Conservation (phyloP, 345 rosid genomes). For the Pistacia vera region DNA sequence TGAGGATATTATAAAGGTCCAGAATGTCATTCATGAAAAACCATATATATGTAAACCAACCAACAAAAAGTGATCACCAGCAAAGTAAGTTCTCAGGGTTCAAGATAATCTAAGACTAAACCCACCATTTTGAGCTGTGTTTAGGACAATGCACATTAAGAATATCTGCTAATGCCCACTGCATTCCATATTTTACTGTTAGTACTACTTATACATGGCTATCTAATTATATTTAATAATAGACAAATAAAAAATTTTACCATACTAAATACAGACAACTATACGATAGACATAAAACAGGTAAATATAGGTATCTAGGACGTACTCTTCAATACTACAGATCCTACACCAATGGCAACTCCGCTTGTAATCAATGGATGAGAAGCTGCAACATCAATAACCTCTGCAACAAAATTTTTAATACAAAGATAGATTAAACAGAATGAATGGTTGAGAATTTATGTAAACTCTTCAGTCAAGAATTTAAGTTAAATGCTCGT, state of each 20-base stretch:
- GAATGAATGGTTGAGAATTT: no score
- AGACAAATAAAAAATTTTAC: neutral
- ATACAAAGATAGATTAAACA: no score
- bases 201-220: neutral
- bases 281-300: no score
- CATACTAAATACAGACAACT: no score
- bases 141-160: neutral
- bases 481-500: no score
- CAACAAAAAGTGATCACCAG: neutral
- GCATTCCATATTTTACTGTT: neutral
- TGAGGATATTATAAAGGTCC: slow-evolving; percentile 29
- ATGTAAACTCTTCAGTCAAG: no score
- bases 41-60: neutral
- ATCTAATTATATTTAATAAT: neutral
- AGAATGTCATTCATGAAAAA: neutral
- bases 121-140: slow-evolving; percentile 40
- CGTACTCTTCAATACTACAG: no score
- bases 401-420: no score
- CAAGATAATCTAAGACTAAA: slow-evolving; percentile 6
- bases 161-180: neutral
- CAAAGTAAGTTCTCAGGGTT: neutral
- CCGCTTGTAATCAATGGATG: no score
- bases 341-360: no score
- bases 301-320: no score
- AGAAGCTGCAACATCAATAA: no score